These are phyloP conservation scores for Pouteria glomerata DNA, from an alignment of 148 eudicot species.

Conservation along the genomic window DNA sequence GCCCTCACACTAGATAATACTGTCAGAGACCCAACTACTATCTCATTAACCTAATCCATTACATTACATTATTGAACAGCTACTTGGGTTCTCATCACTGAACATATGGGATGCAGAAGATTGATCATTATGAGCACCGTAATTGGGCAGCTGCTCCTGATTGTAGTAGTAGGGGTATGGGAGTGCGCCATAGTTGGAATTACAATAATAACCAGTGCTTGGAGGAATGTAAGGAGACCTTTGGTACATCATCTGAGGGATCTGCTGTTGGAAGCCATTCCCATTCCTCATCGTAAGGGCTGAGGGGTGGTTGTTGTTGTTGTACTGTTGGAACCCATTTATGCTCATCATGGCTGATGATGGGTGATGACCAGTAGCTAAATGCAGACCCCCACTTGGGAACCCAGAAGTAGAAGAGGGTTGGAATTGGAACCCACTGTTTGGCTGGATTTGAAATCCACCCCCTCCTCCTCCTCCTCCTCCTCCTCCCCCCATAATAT, in stretches of 20 bases:
- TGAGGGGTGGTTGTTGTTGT: constrained; percentile 50
- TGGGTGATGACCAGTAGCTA: constrained; percentile 25
- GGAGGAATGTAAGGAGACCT: constrained; percentile 58
- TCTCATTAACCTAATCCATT: too few species aligned
- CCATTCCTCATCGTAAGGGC: too few species aligned
- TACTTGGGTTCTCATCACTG: constrained; percentile 49
- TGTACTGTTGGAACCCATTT: constrained; percentile 12
- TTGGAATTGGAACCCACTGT: too few species aligned
- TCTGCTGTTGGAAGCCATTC: constrained; percentile 31
- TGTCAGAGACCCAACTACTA: too few species aligned
- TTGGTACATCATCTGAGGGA: constrained; percentile 78
- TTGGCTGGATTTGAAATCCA: too few species aligned
- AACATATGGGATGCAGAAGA: constrained; percentile 40
- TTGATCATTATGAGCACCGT: too few species aligned
- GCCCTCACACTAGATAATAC: too few species aligned
- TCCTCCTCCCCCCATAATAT: constrained; percentile 15
- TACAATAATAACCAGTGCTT: constrained; percentile 54
- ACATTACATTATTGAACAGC: constrained; percentile 64
- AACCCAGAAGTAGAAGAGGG: too few species aligned
- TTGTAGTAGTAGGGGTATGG: constrained; percentile 33
- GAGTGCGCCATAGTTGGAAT: too few species aligned
- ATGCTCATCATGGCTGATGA: constrained; percentile 31
- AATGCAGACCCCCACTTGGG: constrained; percentile 13
- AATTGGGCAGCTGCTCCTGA: constrained; percentile 52
- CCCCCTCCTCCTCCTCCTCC: constrained; percentile 20